Evolutionary conservation across 129 eudicot species (phyloP).

Genomic region (Centaurea solstitialis): DNA sequence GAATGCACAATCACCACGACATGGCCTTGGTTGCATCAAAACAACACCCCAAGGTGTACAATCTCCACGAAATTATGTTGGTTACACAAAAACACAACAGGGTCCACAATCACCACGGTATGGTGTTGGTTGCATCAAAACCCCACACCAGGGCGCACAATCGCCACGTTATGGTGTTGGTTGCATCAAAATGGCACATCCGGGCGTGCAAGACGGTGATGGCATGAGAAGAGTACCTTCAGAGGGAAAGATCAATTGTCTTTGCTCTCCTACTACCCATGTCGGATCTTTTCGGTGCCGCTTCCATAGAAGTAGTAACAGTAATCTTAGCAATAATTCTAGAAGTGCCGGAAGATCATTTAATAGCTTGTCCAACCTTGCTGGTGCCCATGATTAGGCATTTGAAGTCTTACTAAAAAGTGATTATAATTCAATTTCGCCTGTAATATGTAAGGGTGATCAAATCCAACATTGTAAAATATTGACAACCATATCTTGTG

Average conservation of each 20-base stretch:
- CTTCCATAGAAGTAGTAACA: constrained; percentile 25
- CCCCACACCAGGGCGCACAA: not conserved
- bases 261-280: constrained; percentile 43
- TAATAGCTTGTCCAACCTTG: constrained; percentile 5
- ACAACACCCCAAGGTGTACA: not conserved
- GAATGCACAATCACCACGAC: not conserved
- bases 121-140: not conserved
- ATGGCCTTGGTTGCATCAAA: constrained; percentile 2
- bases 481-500: not conserved
- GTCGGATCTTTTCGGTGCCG: constrained; percentile 46
- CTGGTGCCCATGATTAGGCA: constrained; percentile 4
- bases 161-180: not conserved
- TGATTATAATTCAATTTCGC: not conserved
- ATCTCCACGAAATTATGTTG: not conserved
- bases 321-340: not conserved
- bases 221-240: constrained; percentile 5
- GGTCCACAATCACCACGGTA: not conserved
- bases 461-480: not conserved
- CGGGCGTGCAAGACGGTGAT: not conserved
- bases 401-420: not conserved
- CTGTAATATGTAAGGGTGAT: not conserved
- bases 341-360: not conserved
- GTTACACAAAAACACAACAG: not conserved
- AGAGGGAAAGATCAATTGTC: constrained; percentile 31
- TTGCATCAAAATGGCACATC: not conserved